Conservation (phyloP, 176 grass and related monocot genomes). For the Avena sativa region DNA sequence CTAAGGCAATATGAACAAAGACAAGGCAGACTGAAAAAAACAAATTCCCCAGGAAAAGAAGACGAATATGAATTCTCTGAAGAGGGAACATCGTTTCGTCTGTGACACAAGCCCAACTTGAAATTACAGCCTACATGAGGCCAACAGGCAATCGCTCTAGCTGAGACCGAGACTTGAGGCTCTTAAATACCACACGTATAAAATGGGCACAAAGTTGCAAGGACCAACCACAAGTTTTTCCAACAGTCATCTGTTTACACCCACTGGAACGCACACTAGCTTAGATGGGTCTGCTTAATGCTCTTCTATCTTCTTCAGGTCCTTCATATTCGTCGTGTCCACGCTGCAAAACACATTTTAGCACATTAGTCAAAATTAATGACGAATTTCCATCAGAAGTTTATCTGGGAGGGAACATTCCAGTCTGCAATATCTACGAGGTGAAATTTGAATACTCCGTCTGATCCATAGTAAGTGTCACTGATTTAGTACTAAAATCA, state of each 20-base stretch:
- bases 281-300: conserved; percentile 48
- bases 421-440: not conserved
- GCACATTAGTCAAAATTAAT: conserved; percentile 14
- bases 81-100: conserved; percentile 10
- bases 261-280: conserved; percentile 18
- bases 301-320: conserved; percentile 96
- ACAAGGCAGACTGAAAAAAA: not conserved
- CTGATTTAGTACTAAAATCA: no score
- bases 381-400: not conserved
- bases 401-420: not conserved
- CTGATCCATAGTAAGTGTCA: no score
- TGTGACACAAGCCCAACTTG: conserved; percentile 34
- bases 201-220: conserved; percentile 28
- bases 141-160: conserved; percentile 11
- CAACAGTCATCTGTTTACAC: conserved; percentile 43
- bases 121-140: conserved; percentile 18
- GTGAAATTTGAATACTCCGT: not conserved
- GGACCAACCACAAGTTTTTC: conserved; percentile 37
- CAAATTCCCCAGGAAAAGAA: not conserved
- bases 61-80: conserved; percentile 34
- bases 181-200: conserved; percentile 38
- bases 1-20: not conserved
- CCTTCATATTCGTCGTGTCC: conserved; percentile 98
- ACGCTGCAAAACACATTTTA: conserved; percentile 55
- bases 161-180: not conserved